phyloP scores from a whole-genome alignment of 495 filamentous ascomycete genomes.

The Friedmanniomyces simplex region DNA sequence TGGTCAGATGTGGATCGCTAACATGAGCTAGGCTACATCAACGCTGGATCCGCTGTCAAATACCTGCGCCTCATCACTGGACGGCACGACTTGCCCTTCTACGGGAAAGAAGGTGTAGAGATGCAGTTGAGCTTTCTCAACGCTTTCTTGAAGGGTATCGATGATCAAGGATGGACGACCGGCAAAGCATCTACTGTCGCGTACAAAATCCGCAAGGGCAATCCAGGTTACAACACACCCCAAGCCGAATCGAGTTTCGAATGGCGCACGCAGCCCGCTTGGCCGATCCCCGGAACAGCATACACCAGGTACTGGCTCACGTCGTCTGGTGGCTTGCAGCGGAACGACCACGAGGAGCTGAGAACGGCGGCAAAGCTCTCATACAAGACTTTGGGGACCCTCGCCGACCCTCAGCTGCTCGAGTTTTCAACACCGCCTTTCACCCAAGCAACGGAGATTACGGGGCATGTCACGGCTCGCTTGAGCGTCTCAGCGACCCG shows the following conservation, averaged over 20 bases:
- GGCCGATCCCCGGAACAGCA: slow-evolving; percentile 50
- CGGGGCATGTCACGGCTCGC: slow-evolving; percentile 52
- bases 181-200: slow-evolving; percentile 44
- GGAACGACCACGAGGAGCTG: background rate
- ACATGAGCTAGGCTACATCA: slow-evolving; percentile 28
- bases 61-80: slow-evolving; percentile 56
- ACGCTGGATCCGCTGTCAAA: slow-evolving; percentile 49
- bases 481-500: slow-evolving; percentile 22
- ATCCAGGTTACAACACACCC: background rate
- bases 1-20: background rate
- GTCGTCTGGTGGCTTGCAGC: slow-evolving; percentile 28
- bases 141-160: slow-evolving; percentile 54
- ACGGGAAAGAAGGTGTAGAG: slow-evolving; percentile 51
- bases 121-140: slow-evolving; percentile 53
- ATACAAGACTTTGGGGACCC: slow-evolving; percentile 26
- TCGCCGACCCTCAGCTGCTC: slow-evolving; percentile 30
- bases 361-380: slow-evolving; percentile 5
- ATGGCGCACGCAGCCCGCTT: slow-evolving; percentile 38
- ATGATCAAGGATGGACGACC: slow-evolving; percentile 20
- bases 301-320: slow-evolving; percentile 50
- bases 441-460: slow-evolving; percentile 34
- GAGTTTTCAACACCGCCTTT: slow-evolving; percentile 47
- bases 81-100: slow-evolving; percentile 59
- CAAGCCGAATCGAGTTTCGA: background rate
- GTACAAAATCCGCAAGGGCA: background rate